Percentiles rank a stretch among this genome's conserved stretches.
Conservation (phyloP, 106 monocot species). For the Gastrodia elata region DNA sequence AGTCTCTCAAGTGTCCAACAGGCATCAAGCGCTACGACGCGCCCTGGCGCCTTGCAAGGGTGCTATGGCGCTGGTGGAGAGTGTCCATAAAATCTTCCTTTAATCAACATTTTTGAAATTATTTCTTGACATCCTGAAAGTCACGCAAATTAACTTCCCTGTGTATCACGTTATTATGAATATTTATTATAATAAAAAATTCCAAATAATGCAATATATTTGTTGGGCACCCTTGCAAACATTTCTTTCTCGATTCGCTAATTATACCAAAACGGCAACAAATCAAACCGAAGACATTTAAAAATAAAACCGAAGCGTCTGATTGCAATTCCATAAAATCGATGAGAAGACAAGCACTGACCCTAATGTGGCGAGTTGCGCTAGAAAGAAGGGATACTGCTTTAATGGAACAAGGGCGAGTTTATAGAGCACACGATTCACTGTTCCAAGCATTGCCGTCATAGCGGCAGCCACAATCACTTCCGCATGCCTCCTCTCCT, state of each 20-base stretch:
- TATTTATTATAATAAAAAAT: too few relatives aligned
- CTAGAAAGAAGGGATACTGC: slow-evolving; percentile 89
- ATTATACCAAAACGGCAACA: background rate
- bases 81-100: too few relatives aligned
- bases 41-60: too few relatives aligned
- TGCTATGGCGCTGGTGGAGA: too few relatives aligned
- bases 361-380: slow-evolving; percentile 92
- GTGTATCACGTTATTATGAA: too few relatives aligned
- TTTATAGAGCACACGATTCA: slow-evolving; percentile 80
- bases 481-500: slow-evolving; percentile 25
- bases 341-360: slow-evolving; percentile 9
- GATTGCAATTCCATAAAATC: background rate
- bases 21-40: too few relatives aligned
- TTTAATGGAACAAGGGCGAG: slow-evolving; percentile 82
- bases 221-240: too few relatives aligned
- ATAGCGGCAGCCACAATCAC: slow-evolving; percentile 50
- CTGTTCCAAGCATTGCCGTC: slow-evolving; percentile 65
- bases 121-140: too few relatives aligned
- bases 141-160: too few relatives aligned
- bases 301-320: background rate
- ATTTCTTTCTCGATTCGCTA: background rate
- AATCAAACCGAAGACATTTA: background rate
- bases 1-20: too few relatives aligned
- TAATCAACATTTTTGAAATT: too few relatives aligned
- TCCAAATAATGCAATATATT: too few relatives aligned